Conservation (phyloP, 108 stramenopile genomes). For the Craspedostauros australis region DNA sequence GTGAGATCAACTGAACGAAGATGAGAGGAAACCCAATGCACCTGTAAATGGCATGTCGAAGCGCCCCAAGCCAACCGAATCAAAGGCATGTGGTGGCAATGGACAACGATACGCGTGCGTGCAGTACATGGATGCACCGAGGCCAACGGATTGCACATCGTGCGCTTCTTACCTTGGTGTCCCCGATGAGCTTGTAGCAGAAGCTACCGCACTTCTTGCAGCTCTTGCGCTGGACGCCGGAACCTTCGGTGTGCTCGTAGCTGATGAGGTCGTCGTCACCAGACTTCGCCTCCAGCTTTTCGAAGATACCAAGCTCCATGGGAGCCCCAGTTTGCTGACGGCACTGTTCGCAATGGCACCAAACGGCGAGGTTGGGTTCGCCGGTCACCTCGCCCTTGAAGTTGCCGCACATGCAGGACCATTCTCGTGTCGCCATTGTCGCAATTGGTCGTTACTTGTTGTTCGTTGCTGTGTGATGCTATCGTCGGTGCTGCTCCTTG, state of each 20-base stretch:
- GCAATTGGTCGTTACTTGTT: no score
- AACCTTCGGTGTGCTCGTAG: constrained; percentile 15
- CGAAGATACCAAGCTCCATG: constrained; percentile 35
- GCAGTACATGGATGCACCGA: no score
- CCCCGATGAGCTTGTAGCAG: constrained; percentile 27
- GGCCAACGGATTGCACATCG: no score
- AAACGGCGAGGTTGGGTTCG: constrained; percentile 26
- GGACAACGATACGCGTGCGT: no score
- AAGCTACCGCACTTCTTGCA: constrained; percentile 32
- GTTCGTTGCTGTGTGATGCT: no score
- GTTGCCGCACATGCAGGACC: constrained; percentile 32
- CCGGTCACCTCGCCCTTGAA: constrained; percentile 32
- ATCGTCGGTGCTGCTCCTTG: no score
- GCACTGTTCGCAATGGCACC: constrained; percentile 33
- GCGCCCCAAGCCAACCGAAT: no score
- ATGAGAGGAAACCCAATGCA: no score
- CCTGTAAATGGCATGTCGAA: no score
- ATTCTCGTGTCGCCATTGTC: constrained; percentile 23
- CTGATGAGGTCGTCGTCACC: constrained; percentile 26
- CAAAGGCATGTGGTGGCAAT: no score
- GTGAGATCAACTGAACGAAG: no score
- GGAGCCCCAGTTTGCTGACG: constrained; percentile 29
- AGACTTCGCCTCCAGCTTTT: constrained; percentile 19
- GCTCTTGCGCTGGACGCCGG: constrained; percentile 18
- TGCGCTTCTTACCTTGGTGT: no score